phyloP scores from a whole-genome alignment of 2,329 filamentous ascomycete genomes.

The Colletotrichum cuscutae region DNA sequence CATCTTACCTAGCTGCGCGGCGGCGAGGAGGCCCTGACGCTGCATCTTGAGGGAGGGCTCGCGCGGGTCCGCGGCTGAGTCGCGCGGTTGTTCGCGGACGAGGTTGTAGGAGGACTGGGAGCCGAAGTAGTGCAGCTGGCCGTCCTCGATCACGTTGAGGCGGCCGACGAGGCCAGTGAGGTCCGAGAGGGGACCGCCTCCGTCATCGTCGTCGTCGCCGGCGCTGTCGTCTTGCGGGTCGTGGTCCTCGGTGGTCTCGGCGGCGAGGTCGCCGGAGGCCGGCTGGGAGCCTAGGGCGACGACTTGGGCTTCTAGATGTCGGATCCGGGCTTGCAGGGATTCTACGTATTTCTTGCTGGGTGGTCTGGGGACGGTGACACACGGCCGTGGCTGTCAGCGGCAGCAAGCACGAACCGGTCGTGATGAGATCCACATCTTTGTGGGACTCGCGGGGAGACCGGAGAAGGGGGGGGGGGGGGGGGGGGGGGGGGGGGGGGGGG shows the following conservation, averaged over 20 bases:
- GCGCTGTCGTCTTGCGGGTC: background rate
- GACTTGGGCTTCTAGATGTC: constrained; percentile 34
- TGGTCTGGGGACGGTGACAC: constrained; percentile 26
- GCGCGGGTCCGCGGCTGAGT: background rate
- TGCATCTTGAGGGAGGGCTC: constrained; percentile 20
- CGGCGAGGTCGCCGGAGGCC: background rate
- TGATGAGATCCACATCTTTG: background rate
- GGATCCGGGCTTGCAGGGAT: constrained; percentile 37
- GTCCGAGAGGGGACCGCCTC: constrained; percentile 29
- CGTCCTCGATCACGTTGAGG: constrained; percentile 35
- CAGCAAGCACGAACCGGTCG: background rate
- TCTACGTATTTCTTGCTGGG: constrained; percentile 41
- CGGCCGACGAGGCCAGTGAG: constrained; percentile 33
- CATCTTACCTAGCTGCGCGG: constrained; percentile 25
- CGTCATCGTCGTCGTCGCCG: constrained; percentile 24
- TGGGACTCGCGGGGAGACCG: background rate
- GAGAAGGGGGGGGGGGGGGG: background rate
- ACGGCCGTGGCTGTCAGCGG: background rate
- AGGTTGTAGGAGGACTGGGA: constrained; percentile 40
- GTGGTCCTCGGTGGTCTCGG: background rate
- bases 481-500: background rate
- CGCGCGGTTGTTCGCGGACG: constrained; percentile 3
- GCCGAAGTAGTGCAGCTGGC: constrained; percentile 40
- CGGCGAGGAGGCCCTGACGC: constrained; percentile 30
- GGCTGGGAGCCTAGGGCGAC: constrained; percentile 7